phyloP scores from a whole-genome alignment of 345 rosid species.

The Microcos paniculata region DNA sequence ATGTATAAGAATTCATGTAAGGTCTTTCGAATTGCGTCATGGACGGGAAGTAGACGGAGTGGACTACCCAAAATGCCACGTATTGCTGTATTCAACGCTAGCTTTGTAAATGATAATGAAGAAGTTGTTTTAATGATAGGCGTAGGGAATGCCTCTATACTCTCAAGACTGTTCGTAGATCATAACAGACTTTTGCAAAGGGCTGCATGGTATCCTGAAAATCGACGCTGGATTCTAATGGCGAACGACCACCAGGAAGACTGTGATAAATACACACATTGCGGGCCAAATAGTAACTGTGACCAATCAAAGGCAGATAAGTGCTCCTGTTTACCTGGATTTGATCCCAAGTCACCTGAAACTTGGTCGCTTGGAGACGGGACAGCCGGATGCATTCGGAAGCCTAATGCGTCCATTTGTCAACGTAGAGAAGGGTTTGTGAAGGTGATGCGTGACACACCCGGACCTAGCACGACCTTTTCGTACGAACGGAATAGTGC shows the following conservation, averaged over 20 bases:
- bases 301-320: conserved; percentile 28
- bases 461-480: too few species aligned
- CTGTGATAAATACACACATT: conserved; percentile 50
- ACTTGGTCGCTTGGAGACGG: conserved; percentile 57
- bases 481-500: too few species aligned
- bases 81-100: conserved; percentile 25
- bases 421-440: too few species aligned
- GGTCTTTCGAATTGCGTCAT: conserved; percentile 54
- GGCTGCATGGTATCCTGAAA: conserved; percentile 44
- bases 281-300: conserved; percentile 35
- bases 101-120: conserved; percentile 16
- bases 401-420: too few species aligned
- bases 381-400: too few species aligned
- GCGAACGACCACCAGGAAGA: conserved; percentile 51
- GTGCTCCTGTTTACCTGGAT: conserved; percentile 65
- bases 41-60: conserved; percentile 62
- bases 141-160: conserved; percentile 22
- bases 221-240: conserved; percentile 41
- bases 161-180: conserved; percentile 46
- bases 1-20: conserved; percentile 30
- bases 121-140: conserved; percentile 31
- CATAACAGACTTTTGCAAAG: conserved; percentile 44
- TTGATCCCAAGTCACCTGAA: conserved; percentile 41
- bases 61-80: conserved; percentile 59
- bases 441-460: too few species aligned